These are phyloP conservation scores for Globisporangium nagaii DNA, from an alignment of 352 stramenopile genomes.

Conservation along the genomic window DNA sequence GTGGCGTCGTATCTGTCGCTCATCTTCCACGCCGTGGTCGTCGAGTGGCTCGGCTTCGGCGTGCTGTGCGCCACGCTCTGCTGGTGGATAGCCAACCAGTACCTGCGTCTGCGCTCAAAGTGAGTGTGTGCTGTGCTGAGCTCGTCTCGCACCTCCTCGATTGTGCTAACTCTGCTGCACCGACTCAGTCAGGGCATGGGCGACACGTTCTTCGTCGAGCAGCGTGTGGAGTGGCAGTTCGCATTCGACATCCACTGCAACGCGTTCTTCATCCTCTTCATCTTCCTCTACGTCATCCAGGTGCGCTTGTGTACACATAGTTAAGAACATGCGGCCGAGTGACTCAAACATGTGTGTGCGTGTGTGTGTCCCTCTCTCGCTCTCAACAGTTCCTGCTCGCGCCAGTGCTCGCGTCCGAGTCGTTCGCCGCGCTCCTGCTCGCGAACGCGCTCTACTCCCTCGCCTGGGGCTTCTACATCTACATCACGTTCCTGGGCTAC, in stretches of 20 bases:
- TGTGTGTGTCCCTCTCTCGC: not conserved
- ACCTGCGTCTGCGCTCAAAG: slow-evolving; percentile 37
- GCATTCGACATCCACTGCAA: slow-evolving; percentile 99
- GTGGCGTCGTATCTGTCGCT: slow-evolving; percentile 48
- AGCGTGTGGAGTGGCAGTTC: slow-evolving; percentile 98
- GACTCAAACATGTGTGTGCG: not conserved
- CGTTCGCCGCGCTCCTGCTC: slow-evolving; percentile 86
- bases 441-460: slow-evolving; percentile 94
- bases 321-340: not conserved
- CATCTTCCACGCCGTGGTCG: slow-evolving; percentile 69
- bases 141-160: not conserved
- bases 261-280: slow-evolving; percentile 96
- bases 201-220: slow-evolving; percentile 89
- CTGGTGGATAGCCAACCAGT: slow-evolving; percentile 75
- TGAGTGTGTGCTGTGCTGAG: not conserved
- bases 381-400: slow-evolving; percentile 92
- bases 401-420: slow-evolving; percentile 88
- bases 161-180: not conserved
- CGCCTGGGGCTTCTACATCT: slow-evolving; percentile 95
- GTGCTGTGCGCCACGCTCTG: slow-evolving; percentile 63
- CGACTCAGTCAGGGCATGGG: slow-evolving; percentile 65
- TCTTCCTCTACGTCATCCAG: slow-evolving; percentile 93
- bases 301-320: slow-evolving; percentile 16
- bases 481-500: slow-evolving; percentile 98
- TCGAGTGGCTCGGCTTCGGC: slow-evolving; percentile 81